A percentile compares a stretch with the other conserved stretches of the same genome.
phyloP scores from a whole-genome alignment of 2,329 filamentous ascomycete genomes.

The Neofusicoccum ribis region DNA sequence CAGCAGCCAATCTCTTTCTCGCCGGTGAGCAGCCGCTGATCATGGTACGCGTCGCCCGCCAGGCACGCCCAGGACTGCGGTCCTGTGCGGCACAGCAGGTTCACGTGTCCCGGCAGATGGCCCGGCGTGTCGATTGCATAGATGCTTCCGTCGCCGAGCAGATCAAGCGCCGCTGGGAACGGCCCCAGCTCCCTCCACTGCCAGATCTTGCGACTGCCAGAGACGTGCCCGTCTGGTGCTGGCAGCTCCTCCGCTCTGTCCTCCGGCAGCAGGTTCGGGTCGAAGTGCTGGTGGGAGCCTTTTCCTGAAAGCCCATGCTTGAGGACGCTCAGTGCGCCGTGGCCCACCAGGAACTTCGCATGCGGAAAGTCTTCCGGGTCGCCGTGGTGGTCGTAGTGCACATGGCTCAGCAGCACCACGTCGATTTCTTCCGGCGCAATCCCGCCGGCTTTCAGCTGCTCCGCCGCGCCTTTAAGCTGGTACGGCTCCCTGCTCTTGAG shows the following conservation, averaged over 20 bases:
- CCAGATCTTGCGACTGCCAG: not conserved
- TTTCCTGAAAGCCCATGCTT: conserved; percentile 23
- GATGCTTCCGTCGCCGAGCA: conserved; percentile 49
- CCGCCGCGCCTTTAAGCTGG: conserved; percentile 39
- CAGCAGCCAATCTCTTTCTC: conserved; percentile 56
- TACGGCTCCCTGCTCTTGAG: conserved; percentile 48
- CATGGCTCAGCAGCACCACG: conserved; percentile 41
- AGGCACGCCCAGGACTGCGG: conserved; percentile 50
- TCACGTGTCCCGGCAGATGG: conserved; percentile 54
- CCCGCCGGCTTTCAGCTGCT: conserved; percentile 38
- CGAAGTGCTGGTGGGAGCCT: conserved; percentile 41
- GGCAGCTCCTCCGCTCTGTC: conserved; percentile 48
- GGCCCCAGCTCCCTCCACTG: conserved; percentile 47
- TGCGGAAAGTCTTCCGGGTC: conserved; percentile 39
- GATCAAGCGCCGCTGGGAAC: conserved; percentile 49
- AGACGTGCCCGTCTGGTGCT: not conserved
- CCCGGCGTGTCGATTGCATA: conserved; percentile 54
- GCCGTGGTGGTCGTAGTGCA: conserved; percentile 47
- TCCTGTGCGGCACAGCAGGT: conserved; percentile 46
- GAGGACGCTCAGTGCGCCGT: conserved; percentile 32
- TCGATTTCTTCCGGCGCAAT: conserved; percentile 42
- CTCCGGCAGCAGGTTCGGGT: conserved; percentile 43
- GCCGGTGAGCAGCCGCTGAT: conserved; percentile 51
- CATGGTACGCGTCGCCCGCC: conserved; percentile 57
- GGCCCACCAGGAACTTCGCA: conserved; percentile 44